A percentile compares a stretch with the other conserved stretches of the same genome.
Evolutionary conservation across 306 rosid genomes (phyloP).

Genomic region (Fragaria vesca): DNA sequence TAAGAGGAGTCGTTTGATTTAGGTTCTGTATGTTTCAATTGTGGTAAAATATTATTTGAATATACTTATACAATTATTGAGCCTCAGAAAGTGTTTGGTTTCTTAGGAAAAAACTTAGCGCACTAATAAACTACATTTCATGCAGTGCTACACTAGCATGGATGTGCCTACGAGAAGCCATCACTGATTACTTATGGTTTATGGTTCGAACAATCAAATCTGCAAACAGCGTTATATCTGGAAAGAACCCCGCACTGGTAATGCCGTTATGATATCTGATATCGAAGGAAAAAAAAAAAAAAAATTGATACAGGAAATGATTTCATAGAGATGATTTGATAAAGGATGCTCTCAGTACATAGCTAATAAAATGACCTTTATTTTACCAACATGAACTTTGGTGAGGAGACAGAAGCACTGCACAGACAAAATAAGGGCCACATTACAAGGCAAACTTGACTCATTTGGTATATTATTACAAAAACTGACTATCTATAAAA

Average conservation of each 20-base stretch:
- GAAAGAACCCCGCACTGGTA: no score
- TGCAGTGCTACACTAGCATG: neutral
- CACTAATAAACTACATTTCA: neutral
- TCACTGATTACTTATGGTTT: neutral
- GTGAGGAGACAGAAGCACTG: neutral
- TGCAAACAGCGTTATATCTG: neutral
- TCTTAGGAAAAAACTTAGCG: neutral
- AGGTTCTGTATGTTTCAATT: neutral
- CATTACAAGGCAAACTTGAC: neutral
- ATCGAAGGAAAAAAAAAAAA: no score
- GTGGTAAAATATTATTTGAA: constrained; percentile 6
- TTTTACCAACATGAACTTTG: neutral
- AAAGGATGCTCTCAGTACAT: neutral
- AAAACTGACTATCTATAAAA: neutral
- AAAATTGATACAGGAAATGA: neutral
- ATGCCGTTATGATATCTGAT: no score
- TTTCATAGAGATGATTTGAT: neutral
- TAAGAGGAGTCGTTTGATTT: neutral
- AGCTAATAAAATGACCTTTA: neutral
- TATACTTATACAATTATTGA: neutral
- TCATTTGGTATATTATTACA: constrained; percentile 3
- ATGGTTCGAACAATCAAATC: neutral
- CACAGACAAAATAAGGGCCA: neutral
- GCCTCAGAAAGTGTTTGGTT: neutral
- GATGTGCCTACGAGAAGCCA: neutral